A percentile compares a stretch with the other conserved stretches of the same genome.
Evolutionary conservation across 1,284 basidiomycete species (phyloP).

Genomic region (Ceratobasidium sp.): DNA sequence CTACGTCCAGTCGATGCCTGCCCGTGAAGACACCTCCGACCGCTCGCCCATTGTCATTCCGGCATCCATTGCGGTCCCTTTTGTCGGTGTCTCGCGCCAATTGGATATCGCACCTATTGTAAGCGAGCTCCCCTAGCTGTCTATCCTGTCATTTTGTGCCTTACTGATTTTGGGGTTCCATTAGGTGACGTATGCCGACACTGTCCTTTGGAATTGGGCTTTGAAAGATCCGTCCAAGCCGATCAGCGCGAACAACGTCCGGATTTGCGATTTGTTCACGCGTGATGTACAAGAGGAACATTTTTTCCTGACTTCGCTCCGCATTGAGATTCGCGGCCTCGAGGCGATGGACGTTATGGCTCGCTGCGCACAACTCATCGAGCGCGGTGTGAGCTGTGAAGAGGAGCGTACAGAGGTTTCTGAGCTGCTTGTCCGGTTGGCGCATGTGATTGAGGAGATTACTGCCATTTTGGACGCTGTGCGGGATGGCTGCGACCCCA

Average conservation of each 20-base stretch:
- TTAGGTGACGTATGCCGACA: conserved; percentile 61
- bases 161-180: not conserved
- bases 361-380: conserved; percentile 49
- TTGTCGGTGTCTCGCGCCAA: conserved; percentile 57
- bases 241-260: conserved; percentile 52
- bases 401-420: conserved; percentile 50
- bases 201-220: conserved; percentile 65
- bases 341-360: conserved; percentile 64
- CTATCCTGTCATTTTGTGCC: not conserved
- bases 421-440: conserved; percentile 57
- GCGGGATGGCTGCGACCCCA: conserved; percentile 60
- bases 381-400: conserved; percentile 63
- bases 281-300: conserved; percentile 61
- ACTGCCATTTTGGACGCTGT: conserved; percentile 56
- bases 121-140: not conserved
- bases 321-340: conserved; percentile 64
- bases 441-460: conserved; percentile 59
- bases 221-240: conserved; percentile 51
- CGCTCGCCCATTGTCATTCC: conserved; percentile 53
- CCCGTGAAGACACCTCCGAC: conserved; percentile 30
- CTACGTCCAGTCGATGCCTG: conserved; percentile 59
- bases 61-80: conserved; percentile 58
- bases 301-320: conserved; percentile 64
- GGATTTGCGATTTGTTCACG: conserved; percentile 58
- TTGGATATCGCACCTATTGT: conserved; percentile 66